These are phyloP conservation scores for Aureobasidium melanogenum DNA, from an alignment of 2,329 filamentous ascomycete species.

Conservation along the genomic window DNA sequence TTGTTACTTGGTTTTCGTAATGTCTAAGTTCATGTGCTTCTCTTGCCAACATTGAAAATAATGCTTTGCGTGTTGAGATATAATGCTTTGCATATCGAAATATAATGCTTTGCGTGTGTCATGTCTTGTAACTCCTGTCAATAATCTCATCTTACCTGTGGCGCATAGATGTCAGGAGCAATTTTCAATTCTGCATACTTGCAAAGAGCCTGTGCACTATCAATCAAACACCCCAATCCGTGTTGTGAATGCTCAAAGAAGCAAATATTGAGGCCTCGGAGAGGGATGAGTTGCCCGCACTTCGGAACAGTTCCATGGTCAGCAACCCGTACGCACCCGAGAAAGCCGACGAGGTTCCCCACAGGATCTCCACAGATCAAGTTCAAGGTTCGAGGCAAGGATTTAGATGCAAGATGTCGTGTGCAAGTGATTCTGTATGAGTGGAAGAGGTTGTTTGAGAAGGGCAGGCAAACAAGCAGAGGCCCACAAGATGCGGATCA, in stretches of 20 bases:
- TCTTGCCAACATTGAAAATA: neutral
- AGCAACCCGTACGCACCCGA: conserved; percentile 7
- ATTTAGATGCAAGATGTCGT: neutral
- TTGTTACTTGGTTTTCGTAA: neutral
- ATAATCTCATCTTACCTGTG: no score
- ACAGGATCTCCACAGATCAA: conserved; percentile 1
- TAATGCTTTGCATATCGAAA: no score
- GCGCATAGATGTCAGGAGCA: no score
- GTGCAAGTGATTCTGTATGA: neutral
- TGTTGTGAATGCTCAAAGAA: neutral
- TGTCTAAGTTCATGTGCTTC: neutral
- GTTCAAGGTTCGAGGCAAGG: neutral
- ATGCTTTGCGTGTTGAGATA: neutral
- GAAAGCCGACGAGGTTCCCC: neutral
- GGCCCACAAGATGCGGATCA: neutral
- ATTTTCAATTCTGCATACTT: no score
- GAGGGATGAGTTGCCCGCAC: neutral
- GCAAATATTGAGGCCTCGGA: neutral
- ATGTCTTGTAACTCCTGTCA: no score
- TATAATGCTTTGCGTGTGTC: no score
- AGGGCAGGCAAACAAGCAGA: conserved; percentile 1
- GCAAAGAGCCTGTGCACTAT: no score
- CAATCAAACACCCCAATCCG: no score
- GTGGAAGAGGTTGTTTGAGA: neutral
- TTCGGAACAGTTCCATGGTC: neutral